phyloP scores from a whole-genome alignment of 495 filamentous ascomycete genomes.

The Aspergillus diversus region DNA sequence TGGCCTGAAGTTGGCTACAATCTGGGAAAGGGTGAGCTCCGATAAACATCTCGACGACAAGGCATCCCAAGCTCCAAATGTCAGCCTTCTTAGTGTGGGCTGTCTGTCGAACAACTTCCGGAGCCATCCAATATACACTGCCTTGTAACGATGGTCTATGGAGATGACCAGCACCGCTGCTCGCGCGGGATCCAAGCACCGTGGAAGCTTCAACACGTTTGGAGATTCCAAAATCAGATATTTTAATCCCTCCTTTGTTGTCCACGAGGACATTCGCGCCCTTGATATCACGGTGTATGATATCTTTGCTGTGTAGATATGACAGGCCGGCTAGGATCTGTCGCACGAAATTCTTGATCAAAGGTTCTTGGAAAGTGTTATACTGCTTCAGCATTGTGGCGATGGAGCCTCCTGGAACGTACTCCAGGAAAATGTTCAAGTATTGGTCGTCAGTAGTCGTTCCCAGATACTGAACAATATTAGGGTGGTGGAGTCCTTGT shows the following conservation, averaged over 20 bases:
- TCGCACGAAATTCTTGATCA: slow-evolving; percentile 95
- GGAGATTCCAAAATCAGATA: slow-evolving; percentile 98
- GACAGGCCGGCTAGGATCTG: slow-evolving; percentile 95
- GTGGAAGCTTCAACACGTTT: slow-evolving; percentile 90
- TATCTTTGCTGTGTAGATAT: slow-evolving; percentile 92
- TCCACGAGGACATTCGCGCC: slow-evolving; percentile 98
- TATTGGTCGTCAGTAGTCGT: slow-evolving; percentile 88
- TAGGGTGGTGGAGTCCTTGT: slow-evolving; percentile 91
- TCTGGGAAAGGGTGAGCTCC: slow-evolving; percentile 96
- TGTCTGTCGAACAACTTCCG: slow-evolving; percentile 96
- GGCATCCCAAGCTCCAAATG: slow-evolving; percentile 96
- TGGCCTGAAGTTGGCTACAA: slow-evolving; percentile 95
- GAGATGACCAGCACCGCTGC: slow-evolving; percentile 60
- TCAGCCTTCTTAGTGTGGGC: slow-evolving; percentile 99
- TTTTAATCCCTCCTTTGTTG: slow-evolving; percentile 99
- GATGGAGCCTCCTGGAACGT: slow-evolving; percentile 96
- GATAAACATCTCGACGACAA: slow-evolving; percentile 99
- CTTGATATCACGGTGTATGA: slow-evolving; percentile 99
- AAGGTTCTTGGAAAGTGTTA: slow-evolving; percentile 87
- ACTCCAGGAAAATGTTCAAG: slow-evolving; percentile 99
- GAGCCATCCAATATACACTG: slow-evolving; percentile 99
- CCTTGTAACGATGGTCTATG: slow-evolving; percentile 93
- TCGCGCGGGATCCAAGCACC: slow-evolving; percentile 59
- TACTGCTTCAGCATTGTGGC: slow-evolving; percentile 98
- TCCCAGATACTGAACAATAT: slow-evolving; percentile 98